Conservation (phyloP, 148 eudicot species). For the Spergularia marina region DNA sequence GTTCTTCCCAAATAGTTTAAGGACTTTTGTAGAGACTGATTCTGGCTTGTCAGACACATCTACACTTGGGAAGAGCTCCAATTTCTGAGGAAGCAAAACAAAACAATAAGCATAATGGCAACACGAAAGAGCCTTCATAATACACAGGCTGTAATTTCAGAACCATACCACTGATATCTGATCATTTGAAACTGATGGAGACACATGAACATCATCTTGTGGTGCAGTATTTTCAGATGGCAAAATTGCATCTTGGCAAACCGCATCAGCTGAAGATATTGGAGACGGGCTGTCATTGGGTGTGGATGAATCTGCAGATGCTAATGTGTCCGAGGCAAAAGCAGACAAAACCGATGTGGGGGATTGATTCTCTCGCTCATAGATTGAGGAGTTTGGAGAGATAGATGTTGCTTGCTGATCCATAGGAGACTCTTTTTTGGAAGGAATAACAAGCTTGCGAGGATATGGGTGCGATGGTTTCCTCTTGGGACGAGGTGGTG, state of each 20-base stretch:
- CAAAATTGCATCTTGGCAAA: slow-evolving; percentile 20
- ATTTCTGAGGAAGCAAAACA: slow-evolving; percentile 40
- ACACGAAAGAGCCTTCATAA: not conserved
- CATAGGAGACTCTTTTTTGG: slow-evolving; percentile 33
- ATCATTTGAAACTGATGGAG: slow-evolving; percentile 30
- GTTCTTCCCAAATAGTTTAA: slow-evolving; percentile 84
- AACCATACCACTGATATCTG: slow-evolving; percentile 48
- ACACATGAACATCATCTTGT: slow-evolving; percentile 28
- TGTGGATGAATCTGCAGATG: slow-evolving; percentile 39
- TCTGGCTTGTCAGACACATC: slow-evolving; percentile 30
- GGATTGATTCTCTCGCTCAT: slow-evolving; percentile 58
- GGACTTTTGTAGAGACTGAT: slow-evolving; percentile 35
- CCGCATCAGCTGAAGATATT: slow-evolving; percentile 40
- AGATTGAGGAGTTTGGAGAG: slow-evolving; percentile 44
- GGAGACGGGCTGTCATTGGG: slow-evolving; percentile 50
- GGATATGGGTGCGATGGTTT: slow-evolving; percentile 94
- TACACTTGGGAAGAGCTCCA: slow-evolving; percentile 44
- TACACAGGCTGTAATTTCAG: not conserved
- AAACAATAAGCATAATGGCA: slow-evolving; percentile 2
- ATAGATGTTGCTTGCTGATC: slow-evolving; percentile 41
- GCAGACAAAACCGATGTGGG: slow-evolving; percentile 79
- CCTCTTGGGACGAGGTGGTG: slow-evolving; percentile 93
- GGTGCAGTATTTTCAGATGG: slow-evolving; percentile 31
- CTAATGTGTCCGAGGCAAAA: slow-evolving; percentile 45
- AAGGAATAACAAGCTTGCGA: slow-evolving; percentile 54